Conservation (phyloP, 306 rosid genomes). For the Quercus berberidifolia region DNA sequence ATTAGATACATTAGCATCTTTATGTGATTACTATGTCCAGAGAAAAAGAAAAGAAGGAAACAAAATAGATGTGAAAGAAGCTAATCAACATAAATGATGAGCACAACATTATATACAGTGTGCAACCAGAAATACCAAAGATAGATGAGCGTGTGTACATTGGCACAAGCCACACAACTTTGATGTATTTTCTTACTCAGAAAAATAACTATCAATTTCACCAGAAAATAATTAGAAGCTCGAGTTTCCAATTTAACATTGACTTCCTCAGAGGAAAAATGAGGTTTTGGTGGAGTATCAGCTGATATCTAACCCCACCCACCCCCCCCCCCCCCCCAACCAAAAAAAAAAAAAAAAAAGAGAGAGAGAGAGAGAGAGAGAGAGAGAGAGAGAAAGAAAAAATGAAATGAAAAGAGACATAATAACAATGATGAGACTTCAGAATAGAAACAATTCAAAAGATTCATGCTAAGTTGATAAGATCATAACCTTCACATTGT, state of each 20-base stretch:
- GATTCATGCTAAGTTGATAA: neutral
- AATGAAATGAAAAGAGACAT: neutral
- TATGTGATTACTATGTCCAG: neutral
- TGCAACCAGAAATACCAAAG: neutral
- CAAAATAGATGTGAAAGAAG: neutral
- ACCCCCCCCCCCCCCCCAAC: no score
- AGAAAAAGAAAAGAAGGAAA: neutral
- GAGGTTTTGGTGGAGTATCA: no score
- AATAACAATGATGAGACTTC: neutral
- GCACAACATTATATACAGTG: neutral
- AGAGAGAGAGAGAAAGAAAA: neutral
- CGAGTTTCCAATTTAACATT: no score
- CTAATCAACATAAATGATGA: neutral
- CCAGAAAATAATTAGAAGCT: neutral
- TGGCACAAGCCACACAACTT: neutral
- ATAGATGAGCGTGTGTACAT: neutral
- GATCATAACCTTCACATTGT: slow-evolving; percentile 66
- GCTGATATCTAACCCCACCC: no score
- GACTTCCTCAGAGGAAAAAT: no score
- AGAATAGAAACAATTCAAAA: neutral
- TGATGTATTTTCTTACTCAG: neutral
- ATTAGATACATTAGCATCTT: neutral
- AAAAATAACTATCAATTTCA: neutral
- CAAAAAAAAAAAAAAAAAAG: no score
- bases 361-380: rapidly evolving